Percentiles rank a stretch among this genome's conserved stretches.
Evolutionary conservation across 306 rosid species (phyloP).

Genomic region (Heteromeles arbutifolia): DNA sequence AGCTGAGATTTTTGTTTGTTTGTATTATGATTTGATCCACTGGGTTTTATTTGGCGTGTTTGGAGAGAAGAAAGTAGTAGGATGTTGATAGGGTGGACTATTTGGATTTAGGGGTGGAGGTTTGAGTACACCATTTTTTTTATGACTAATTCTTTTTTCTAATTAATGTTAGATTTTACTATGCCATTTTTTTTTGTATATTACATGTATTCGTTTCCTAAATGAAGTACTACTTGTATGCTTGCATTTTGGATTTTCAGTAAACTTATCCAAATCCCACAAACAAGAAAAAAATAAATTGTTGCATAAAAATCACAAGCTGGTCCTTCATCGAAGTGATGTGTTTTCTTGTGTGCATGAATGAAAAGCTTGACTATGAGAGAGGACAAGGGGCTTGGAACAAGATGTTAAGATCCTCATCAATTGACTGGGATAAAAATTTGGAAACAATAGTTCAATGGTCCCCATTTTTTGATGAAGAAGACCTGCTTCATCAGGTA

Average conservation of each 20-base stretch:
- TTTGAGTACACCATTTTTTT: neutral
- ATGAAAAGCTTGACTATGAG: constrained; percentile 75
- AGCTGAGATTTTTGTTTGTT: neutral
- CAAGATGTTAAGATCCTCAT: constrained; percentile 55
- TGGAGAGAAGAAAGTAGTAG: neutral
- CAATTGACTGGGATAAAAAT: constrained; percentile 65
- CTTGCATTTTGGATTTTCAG: neutral
- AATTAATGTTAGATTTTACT: neutral
- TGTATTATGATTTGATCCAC: neutral
- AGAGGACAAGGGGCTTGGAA: constrained; percentile 49
- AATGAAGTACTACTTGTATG: neutral
- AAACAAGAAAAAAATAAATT: neutral
- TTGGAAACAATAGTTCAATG: constrained; percentile 68
- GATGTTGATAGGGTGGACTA: neutral
- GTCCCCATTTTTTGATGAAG: constrained; percentile 80
- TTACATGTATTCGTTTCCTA: neutral
- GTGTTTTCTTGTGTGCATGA: constrained; percentile 14
- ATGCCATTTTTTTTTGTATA: neutral
- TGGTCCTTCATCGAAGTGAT: neutral
- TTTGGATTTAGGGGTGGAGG: neutral
- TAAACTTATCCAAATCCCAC: neutral
- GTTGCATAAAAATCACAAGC: neutral
- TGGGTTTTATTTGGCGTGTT: neutral
- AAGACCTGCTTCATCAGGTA: constrained; percentile 73
- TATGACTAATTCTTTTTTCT: neutral